Percentiles rank a stretch among this genome's conserved stretches.
phyloP scores from a whole-genome alignment of 2,329 filamentous ascomycete genomes.

The Neofusicoccum cordaticola region DNA sequence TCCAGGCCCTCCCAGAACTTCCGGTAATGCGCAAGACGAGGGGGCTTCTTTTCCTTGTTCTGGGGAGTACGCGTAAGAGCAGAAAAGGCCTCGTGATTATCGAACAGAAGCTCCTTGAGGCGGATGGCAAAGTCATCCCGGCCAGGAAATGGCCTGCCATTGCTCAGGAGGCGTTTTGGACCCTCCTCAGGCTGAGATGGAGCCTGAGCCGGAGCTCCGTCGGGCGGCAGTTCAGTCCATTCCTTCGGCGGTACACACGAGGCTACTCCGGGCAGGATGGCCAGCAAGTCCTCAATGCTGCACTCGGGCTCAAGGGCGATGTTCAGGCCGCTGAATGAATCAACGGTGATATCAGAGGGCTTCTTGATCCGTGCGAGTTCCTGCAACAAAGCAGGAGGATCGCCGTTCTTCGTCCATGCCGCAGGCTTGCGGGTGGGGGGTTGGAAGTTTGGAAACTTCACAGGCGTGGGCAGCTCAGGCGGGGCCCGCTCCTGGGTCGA shows the following conservation, averaged over 20 bases:
- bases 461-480: conserved; percentile 48
- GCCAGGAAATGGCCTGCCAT: conserved; percentile 48
- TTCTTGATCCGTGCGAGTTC: conserved; percentile 44
- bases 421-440: conserved; percentile 32
- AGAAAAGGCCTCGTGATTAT: conserved; percentile 59
- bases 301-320: conserved; percentile 37
- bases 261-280: conserved; percentile 30
- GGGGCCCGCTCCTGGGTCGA: conserved; percentile 43
- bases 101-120: conserved; percentile 51
- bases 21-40: conserved; percentile 55
- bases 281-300: conserved; percentile 40
- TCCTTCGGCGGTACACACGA: conserved; percentile 39
- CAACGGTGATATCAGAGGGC: conserved; percentile 39
- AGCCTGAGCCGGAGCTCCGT: conserved; percentile 24
- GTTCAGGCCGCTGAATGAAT: conserved; percentile 44
- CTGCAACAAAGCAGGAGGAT: conserved; percentile 11
- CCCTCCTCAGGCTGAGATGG: conserved; percentile 24
- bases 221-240: conserved; percentile 29
- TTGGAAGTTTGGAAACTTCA: conserved; percentile 51
- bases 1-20: conserved; percentile 61
- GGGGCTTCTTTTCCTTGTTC: conserved; percentile 42
- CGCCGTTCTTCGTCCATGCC: conserved; percentile 32
- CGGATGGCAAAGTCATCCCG: conserved; percentile 49
- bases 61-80: conserved; percentile 51
- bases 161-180: conserved; percentile 40